These are phyloP conservation scores for Obelidium mucronatum DNA, from an alignment of 192 early-diverging fungal species.

Conservation along the genomic window DNA sequence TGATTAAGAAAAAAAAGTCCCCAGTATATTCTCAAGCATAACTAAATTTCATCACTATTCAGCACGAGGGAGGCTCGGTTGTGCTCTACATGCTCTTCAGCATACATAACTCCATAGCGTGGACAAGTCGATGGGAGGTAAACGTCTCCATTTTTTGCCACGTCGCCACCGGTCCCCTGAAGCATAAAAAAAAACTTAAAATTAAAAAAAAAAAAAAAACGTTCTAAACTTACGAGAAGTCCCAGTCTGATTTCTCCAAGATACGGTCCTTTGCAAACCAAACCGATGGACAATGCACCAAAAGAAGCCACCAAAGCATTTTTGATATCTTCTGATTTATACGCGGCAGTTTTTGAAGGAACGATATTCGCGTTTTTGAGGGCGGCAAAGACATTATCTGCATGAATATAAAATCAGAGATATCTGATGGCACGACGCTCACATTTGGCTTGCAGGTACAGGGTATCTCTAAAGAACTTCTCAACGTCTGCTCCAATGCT, in stretches of 20 bases:
- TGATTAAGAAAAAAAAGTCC: too few relatives aligned
- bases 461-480: conserved; percentile 25
- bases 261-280: conserved; percentile 38
- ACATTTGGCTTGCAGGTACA: conserved; percentile 17
- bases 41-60: too few relatives aligned
- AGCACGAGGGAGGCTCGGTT: not conserved
- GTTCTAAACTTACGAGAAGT: conserved; percentile 5
- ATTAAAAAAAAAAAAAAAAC: not conserved
- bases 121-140: conserved; percentile 33
- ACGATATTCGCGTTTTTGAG: conserved; percentile 8
- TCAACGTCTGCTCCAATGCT: conserved; percentile 10
- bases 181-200: not conserved
- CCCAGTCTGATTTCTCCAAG: conserved; percentile 31
- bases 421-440: not conserved
- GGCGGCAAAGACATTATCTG: conserved; percentile 28
- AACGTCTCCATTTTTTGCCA: conserved; percentile 29
- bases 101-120: conserved; percentile 29
- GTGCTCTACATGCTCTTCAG: not conserved
- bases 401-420: not conserved
- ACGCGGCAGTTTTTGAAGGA: conserved; percentile 10
- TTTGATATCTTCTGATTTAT: conserved; percentile 29
- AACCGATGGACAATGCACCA: conserved; percentile 20
- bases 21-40: too few relatives aligned
- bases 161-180: conserved; percentile 12
- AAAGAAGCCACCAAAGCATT: conserved; percentile 10